phyloP scores from a whole-genome alignment of 805 yeast genomes.

The Candida jianshihensis region DNA sequence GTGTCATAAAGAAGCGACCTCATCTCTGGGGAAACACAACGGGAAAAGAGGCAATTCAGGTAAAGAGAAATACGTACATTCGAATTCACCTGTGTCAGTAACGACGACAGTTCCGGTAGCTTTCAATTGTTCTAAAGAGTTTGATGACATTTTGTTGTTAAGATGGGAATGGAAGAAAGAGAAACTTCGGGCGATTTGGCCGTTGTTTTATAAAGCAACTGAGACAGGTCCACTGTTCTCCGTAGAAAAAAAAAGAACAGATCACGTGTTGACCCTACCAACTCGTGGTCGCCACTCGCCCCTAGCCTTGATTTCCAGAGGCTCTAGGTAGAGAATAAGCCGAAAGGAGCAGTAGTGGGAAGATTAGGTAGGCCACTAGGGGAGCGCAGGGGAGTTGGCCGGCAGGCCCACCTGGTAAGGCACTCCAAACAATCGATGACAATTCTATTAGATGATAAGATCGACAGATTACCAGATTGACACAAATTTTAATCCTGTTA shows the following conservation, averaged over 20 bases:
- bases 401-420: too few relatives aligned
- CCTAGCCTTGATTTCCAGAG: too few relatives aligned
- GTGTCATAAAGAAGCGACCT: too few relatives aligned
- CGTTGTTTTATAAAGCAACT: neutral
- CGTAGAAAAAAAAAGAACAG: conserved; percentile 1
- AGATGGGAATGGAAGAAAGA: neutral
- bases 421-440: too few relatives aligned
- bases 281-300: too few relatives aligned
- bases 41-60: neutral
- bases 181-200: neutral
- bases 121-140: conserved; percentile 87
- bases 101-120: conserved; percentile 95
- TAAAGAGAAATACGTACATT: conserved; percentile 31
- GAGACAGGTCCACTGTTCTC: conserved; percentile 13
- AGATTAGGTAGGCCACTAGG: too few relatives aligned
- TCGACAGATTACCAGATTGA: too few relatives aligned
- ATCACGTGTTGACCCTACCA: neutral
- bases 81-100: conserved; percentile 98
- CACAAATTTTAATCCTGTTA: too few relatives aligned
- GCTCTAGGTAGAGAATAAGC: too few relatives aligned
- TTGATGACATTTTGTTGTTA: conserved; percentile 29
- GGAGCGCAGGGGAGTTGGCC: too few relatives aligned
- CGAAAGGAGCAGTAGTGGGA: too few relatives aligned
- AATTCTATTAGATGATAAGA: too few relatives aligned
- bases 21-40: neutral